phyloP scores from a whole-genome alignment of 371 early-diverging fungal genomes.

The Apophysomyces elegans region DNA sequence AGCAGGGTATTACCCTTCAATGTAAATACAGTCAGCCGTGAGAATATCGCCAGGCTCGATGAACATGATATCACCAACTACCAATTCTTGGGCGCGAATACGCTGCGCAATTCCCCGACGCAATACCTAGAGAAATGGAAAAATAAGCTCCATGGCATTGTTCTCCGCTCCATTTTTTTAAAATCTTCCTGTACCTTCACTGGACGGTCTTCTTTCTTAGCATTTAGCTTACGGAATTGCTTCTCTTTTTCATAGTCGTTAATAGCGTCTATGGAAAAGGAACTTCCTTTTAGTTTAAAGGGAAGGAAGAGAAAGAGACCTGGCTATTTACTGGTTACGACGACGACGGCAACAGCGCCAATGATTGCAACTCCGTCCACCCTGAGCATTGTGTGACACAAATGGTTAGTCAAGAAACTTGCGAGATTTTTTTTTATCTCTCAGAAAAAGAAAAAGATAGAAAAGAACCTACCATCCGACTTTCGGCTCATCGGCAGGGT shows the following conservation, averaged over 20 bases:
- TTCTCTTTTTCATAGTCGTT: constrained; percentile 84
- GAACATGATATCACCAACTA: constrained; percentile 86
- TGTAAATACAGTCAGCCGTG: constrained; percentile 80
- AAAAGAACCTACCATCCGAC: constrained; percentile 54
- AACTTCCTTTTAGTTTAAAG: not conserved
- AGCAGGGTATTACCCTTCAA: constrained; percentile 71
- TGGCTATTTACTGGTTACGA: constrained; percentile 66
- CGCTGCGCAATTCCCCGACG: constrained; percentile 75
- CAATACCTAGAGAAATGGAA: constrained; percentile 27
- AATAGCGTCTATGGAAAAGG: constrained; percentile 55
- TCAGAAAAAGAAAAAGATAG: not conserved
- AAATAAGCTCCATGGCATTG: not conserved
- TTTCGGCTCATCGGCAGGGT: constrained; percentile 51
- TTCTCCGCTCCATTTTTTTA: constrained; percentile 7
- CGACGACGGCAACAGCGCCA: constrained; percentile 77
- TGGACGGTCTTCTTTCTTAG: constrained; percentile 73
- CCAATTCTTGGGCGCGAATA: constrained; percentile 75
- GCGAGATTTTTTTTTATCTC: constrained; percentile 8
- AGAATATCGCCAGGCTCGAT: constrained; percentile 92
- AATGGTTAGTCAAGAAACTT: constrained; percentile 9
- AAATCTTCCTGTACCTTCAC: constrained; percentile 53
- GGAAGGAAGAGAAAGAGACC: not conserved
- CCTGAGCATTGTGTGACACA: constrained; percentile 40
- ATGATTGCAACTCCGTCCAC: constrained; percentile 76
- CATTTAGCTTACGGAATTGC: constrained; percentile 78